phyloP scores from a whole-genome alignment of 2,329 filamentous ascomycete species.

The Alternaria sp. region DNA sequence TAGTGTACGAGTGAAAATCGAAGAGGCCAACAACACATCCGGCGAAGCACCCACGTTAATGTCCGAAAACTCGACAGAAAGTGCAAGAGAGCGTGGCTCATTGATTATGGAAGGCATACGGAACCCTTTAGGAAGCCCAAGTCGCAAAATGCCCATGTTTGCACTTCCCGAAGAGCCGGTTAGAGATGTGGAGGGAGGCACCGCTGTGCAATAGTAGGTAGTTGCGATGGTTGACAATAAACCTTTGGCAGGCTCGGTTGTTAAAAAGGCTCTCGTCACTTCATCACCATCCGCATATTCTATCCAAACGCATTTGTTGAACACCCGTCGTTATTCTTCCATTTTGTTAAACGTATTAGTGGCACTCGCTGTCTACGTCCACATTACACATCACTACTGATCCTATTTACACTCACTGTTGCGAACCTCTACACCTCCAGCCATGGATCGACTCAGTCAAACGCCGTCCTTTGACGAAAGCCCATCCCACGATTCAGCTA shows the following conservation, averaged over 20 bases:
- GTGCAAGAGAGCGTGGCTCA: constrained; percentile 3
- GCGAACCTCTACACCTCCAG: not conserved
- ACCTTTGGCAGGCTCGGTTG: constrained; percentile 7
- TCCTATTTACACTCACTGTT: not conserved
- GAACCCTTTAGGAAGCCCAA: constrained; percentile 38
- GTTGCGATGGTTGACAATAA: constrained; percentile 8
- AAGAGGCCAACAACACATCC: constrained; percentile 24
- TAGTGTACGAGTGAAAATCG: constrained; percentile 36
- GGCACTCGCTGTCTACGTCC: not conserved
- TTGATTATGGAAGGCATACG: constrained; percentile 23
- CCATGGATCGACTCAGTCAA: not conserved
- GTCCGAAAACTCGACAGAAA: constrained; percentile 15
- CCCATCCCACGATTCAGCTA: constrained; percentile 10
- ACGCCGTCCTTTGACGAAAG: not conserved
- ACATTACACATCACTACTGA: not conserved
- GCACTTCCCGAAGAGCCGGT: constrained; percentile 53
- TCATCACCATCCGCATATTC: not conserved
- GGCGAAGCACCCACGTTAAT: constrained; percentile 20
- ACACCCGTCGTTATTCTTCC: too few relatives aligned
- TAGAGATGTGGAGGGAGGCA: constrained; percentile 50
- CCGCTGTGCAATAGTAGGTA: constrained; percentile 27
- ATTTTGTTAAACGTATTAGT: not conserved
- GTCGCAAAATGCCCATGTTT: constrained; percentile 56
- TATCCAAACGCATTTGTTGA: not conserved
- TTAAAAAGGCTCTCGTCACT: not conserved